Base-by-base conservation (phyloP, 2,329 filamentous ascomycete genomes). In the Diaporthe sp. region DNA sequence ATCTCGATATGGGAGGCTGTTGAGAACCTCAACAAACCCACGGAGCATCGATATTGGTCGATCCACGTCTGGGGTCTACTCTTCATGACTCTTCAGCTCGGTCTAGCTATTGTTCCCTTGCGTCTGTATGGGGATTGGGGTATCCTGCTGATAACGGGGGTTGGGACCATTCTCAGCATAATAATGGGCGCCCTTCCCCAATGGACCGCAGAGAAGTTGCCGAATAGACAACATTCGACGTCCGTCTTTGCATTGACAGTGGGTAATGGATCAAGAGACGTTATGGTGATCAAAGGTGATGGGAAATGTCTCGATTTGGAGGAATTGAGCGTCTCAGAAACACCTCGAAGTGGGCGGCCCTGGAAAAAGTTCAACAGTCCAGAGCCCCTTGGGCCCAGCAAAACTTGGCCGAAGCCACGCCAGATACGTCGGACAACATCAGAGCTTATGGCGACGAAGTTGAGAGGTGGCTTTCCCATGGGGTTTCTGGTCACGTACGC, bases 131-230 rank as follows among this genome's bases (percentile, higher is more conserved):
- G 80, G 1, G 82, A 86, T 60, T 87, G 85, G 85, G 77, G 78
- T 10, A 83, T 87, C 6, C 78, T 88, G 6, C 73, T 87, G 31
- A 80, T 87, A 42, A 86, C 85, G 0, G 80, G 75, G 0, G 76
- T 61, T 7, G 87, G 86, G 1, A 88, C 79, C 13, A 2, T 82
- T 1, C 80, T 89, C 5, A 81, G 84, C 2, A 77, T 84, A 10
- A 71, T 79, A 1, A 82, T 82, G 0, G 85, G 85, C 0, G 76
- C 80, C 3, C 78, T 88, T 6, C 80, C 82, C 7, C 86, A 88
- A 77, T 88, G 86, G 86, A 79, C 77, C 28, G 77, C 76, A 13
- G 87, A 88, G 78, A 88, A 88, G 77, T 86, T 84, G 82, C 81
- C 84, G 0, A 86, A 83, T 77, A 81, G 84, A 22, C 76, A 74